Conservation (phyloP, 2,329 filamentous ascomycete species). For the Nannizziopsis arthrosporioides region DNA sequence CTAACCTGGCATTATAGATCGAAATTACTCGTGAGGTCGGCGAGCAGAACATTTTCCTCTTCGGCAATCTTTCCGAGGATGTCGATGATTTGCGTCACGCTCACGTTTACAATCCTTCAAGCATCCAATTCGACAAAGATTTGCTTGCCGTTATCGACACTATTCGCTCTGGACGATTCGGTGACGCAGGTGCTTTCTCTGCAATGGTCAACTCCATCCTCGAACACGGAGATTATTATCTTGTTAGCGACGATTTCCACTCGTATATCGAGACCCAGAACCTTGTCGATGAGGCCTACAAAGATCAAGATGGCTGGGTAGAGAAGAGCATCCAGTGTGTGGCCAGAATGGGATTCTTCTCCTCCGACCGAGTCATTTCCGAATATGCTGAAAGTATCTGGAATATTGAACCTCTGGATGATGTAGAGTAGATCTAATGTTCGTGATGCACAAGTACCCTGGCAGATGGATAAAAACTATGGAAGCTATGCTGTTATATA, state of each 20-base stretch:
- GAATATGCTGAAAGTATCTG: constrained; percentile 96
- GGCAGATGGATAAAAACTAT: neutral
- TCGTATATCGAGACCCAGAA: constrained; percentile 85
- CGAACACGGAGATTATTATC: constrained; percentile 92
- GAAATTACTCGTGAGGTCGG: constrained; percentile 96
- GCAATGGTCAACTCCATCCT: constrained; percentile 73
- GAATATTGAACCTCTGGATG: constrained; percentile 74
- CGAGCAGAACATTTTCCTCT: constrained; percentile 96
- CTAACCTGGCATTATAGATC: constrained; percentile 46
- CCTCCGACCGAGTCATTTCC: constrained; percentile 84
- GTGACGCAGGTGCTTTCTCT: constrained; percentile 64
- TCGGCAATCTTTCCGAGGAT: constrained; percentile 89
- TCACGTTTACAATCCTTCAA: constrained; percentile 60
- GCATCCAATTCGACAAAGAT: constrained; percentile 63
- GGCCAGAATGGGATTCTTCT: constrained; percentile 94
- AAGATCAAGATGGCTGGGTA: constrained; percentile 84
- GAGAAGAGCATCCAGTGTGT: constrained; percentile 83
- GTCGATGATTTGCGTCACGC: constrained; percentile 89
- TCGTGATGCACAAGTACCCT: neutral
- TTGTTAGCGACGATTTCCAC: constrained; percentile 94
- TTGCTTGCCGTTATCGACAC: constrained; percentile 71
- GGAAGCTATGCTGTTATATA: neutral
- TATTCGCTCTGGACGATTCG: constrained; percentile 72
- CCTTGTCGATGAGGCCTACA: constrained; percentile 83
- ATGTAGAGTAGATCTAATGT: neutral